Percentiles rank a stretch among this genome's conserved stretches.
Evolutionary conservation across 306 rosid species (phyloP).

Genomic region (Psophocarpus tetragonolobus): DNA sequence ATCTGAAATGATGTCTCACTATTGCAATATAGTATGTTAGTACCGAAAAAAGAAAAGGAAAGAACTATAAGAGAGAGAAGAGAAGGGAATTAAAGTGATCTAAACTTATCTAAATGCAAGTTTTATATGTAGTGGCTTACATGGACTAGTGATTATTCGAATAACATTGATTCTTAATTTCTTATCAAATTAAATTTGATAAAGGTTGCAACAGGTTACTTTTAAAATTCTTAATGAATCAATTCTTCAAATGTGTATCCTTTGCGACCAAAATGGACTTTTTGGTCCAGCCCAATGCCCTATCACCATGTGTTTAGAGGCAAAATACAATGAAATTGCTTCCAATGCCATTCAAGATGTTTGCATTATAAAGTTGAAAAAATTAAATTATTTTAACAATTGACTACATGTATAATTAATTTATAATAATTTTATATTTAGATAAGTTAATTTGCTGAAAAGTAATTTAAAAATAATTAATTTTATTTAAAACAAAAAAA

Average conservation of each 20-base stretch:
- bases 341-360: not conserved
- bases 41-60: not conserved
- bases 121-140: not conserved
- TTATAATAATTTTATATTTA: too few relatives aligned
- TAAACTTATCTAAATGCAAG: not conserved
- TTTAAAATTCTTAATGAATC: slow-evolving; percentile 6
- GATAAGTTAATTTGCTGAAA: too few relatives aligned
- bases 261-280: not conserved
- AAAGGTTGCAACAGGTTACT: not conserved
- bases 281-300: not conserved
- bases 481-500: too few relatives aligned
- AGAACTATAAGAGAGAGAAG: not conserved
- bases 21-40: not conserved
- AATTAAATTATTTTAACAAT: too few relatives aligned
- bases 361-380: too few relatives aligned
- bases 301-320: not conserved
- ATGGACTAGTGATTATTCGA: not conserved
- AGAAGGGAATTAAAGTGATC: not conserved
- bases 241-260: not conserved
- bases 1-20: not conserved
- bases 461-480: too few relatives aligned
- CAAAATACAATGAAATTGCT: not conserved
- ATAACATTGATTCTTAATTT: slow-evolving; percentile 5
- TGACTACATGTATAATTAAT: too few relatives aligned
- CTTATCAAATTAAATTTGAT: not conserved